phyloP scores from a whole-genome alignment of 2,329 filamentous ascomycete genomes.

The Ascochyta pisi region DNA sequence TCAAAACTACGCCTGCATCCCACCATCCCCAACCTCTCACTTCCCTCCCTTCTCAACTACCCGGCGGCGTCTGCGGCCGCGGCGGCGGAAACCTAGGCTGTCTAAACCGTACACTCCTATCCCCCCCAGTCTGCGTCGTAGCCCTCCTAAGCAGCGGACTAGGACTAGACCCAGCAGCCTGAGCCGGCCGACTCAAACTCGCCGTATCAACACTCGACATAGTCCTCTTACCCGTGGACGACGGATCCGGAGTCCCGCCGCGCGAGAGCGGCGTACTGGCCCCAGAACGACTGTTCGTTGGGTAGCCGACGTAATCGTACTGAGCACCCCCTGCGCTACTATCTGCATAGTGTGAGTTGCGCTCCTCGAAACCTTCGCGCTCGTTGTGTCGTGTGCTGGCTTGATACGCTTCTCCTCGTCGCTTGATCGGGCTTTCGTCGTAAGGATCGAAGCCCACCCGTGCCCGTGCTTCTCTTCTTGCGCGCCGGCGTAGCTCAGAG shows the following conservation, averaged over 20 bases:
- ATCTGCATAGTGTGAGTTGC: too few species aligned
- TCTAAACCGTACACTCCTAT: conserved; percentile 15
- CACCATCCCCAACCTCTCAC: neutral
- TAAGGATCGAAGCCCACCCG: conserved; percentile 75
- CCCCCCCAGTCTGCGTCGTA: conserved; percentile 35
- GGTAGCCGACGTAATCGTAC: conserved; percentile 44
- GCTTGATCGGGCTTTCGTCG: conserved; percentile 72
- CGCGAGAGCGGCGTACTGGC: conserved; percentile 23
- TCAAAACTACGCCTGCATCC: neutral
- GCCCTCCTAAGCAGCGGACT: conserved; percentile 46
- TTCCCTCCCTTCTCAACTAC: neutral
- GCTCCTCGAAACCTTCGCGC: conserved; percentile 13
- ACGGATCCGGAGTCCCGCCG: conserved; percentile 15
- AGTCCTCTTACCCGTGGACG: neutral
- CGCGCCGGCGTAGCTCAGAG: conserved; percentile 64
- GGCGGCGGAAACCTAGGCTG: conserved; percentile 28
- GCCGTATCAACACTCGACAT: neutral
- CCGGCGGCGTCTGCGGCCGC: conserved; percentile 3
- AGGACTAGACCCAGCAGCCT: conserved; percentile 13
- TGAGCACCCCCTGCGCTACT: neutral
- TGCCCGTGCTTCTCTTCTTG: conserved; percentile 65
- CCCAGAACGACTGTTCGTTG: conserved; percentile 22
- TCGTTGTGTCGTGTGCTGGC: conserved; percentile 42
- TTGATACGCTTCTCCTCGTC: conserved; percentile 70
- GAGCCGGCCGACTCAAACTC: conserved; percentile 21